Percentiles rank a stretch among this genome's conserved stretches.
Conservation (phyloP, 345 rosid genomes). For the Barbarea vulgaris region DNA sequence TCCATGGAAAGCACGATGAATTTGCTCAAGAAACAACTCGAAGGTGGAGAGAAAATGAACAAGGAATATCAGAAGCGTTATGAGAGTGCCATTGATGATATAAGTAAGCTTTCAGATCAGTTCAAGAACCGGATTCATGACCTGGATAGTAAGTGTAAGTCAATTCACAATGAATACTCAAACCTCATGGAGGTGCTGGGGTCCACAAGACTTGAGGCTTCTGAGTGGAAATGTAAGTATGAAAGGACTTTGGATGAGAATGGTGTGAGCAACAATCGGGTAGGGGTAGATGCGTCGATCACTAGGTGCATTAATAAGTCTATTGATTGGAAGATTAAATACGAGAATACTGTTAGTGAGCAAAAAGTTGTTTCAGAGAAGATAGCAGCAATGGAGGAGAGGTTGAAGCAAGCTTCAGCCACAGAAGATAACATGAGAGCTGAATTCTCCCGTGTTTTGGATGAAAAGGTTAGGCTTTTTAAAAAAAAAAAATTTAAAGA, state of each 20-base stretch:
- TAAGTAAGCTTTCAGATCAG: constrained; percentile 49
- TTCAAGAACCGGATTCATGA: constrained; percentile 45
- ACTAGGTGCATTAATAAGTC: constrained; percentile 28
- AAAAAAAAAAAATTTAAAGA: not conserved
- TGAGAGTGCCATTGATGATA: constrained; percentile 49
- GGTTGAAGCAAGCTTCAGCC: constrained; percentile 30
- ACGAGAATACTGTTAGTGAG: constrained; percentile 43
- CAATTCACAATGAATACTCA: constrained; percentile 46
- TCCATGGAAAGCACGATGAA: constrained; percentile 44
- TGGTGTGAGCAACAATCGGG: constrained; percentile 21
- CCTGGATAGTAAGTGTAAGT: constrained; percentile 42
- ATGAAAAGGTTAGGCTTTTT: constrained; percentile 43
- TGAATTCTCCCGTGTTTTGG: constrained; percentile 41
- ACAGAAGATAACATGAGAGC: constrained; percentile 38
- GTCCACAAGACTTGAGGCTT: constrained; percentile 47
- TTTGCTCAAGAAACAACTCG: constrained; percentile 50
- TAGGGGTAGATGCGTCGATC: constrained; percentile 17
- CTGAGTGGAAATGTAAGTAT: constrained; percentile 50
- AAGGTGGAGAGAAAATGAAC: constrained; percentile 49
- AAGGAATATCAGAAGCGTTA: constrained; percentile 45
- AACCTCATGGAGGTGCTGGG: constrained; percentile 45
- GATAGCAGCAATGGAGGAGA: constrained; percentile 38
- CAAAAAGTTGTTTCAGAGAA: constrained; percentile 39
- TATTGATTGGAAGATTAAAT: constrained; percentile 49
- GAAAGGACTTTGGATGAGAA: constrained; percentile 42